Evolutionary conservation across 371 early-diverging fungal genomes (phyloP), one percentile per base, ranked within the genome.

Genomic region (Mortierella sp.): DNA sequence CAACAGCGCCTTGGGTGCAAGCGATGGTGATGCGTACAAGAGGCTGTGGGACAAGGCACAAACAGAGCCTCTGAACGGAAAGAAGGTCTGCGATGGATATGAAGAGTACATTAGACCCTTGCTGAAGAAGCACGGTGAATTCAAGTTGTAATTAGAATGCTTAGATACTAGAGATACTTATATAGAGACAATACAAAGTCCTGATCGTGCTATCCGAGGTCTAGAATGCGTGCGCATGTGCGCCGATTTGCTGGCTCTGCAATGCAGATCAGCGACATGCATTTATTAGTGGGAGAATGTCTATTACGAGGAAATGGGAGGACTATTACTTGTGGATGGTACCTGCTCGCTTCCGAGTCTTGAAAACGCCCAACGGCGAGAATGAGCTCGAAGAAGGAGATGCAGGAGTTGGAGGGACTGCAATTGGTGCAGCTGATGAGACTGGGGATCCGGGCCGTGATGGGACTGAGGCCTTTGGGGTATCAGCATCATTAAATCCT

Each of bases 1-100:
- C n/a, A 84, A 90, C 59, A 90, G 91, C 17, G 89, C 93, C 4
- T 71, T 94, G 19, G 95, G 92, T 41, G 83, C 88, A 10, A 85
- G 79, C 21, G 93, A 93, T 63, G 94, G 94, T 40, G 83, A 88
- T 39, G 87, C 91, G 12, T 95, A 95, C 73, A 63, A 61, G 55
- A 47, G 76, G 56, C 46, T 90, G 63, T 78, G 87, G 54, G 67
- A 86, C 61, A 84, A 85, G 85, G 92, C 89, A 2, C 85, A 89
- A 63, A 71, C 74, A 45, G 92, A 92, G 46, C 92, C 92, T 14
- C 66, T 91, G 44, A 87, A 89, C 69, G 77, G 80, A n/a, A 79
- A 79, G 24, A 49, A 77, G 56, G 87, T 88, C 19, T 83, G 85
- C 39, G 81, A 82, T 43, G 82, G 87, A 16, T 89, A 86, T 58